These are phyloP conservation scores for Trametes punicea DNA, from an alignment of 768 basidiomycete species.

Conservation along the genomic window DNA sequence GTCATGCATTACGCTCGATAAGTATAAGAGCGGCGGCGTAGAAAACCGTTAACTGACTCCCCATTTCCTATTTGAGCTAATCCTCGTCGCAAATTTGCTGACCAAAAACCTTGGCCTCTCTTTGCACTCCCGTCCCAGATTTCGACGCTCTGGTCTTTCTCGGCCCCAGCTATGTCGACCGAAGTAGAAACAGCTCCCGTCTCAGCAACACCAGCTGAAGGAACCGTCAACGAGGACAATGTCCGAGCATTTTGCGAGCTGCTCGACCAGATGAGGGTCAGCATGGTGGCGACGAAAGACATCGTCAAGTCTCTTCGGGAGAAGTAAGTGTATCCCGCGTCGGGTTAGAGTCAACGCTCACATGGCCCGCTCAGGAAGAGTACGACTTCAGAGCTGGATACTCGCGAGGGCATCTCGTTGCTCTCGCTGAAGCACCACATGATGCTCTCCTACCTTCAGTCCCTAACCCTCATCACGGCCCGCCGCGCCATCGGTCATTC, in stretches of 20 bases:
- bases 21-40: slow-evolving; percentile 51
- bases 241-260: slow-evolving; percentile 20
- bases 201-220: neutral
- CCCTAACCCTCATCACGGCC: slow-evolving; percentile 70
- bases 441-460: slow-evolving; percentile 82
- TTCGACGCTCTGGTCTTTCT: neutral
- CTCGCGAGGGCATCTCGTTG: slow-evolving; percentile 83
- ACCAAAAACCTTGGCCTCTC: neutral
- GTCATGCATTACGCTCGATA: slow-evolving; percentile 50
- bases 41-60: slow-evolving; percentile 60
- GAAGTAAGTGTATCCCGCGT: slow-evolving; percentile 41
- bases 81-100: neutral
- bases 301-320: slow-evolving; percentile 51
- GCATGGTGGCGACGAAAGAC: slow-evolving; percentile 59
- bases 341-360: neutral
- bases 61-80: neutral
- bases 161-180: neutral
- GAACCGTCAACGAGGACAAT: slow-evolving; percentile 5
- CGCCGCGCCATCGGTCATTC: slow-evolving; percentile 68
- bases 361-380: slow-evolving; percentile 22
- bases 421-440: slow-evolving; percentile 84
- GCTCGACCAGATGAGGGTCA: slow-evolving; percentile 56
- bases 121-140: neutral
- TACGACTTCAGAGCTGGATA: slow-evolving; percentile 42
- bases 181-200: neutral